Base-by-base conservation (phyloP, 345 rosid genomes). In the Passiflora organensis region DNA sequence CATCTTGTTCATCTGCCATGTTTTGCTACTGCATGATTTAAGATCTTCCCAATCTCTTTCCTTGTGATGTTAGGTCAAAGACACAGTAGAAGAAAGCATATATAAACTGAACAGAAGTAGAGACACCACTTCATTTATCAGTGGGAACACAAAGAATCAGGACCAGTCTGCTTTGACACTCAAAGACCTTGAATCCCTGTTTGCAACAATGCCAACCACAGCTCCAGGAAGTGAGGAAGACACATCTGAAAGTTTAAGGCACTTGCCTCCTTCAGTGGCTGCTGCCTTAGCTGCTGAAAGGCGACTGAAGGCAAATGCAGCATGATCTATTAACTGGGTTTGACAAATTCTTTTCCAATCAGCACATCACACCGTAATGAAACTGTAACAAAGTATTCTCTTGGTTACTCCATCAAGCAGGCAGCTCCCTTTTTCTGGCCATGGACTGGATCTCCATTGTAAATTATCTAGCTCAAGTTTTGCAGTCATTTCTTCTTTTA, bases 261-360 rank as follows among this genome's bases (percentile, higher is more conserved):
- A 80, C 60, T 65, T 91, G 77, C 89, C 87, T 0, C 89, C 98
- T 34, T 75, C 89, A 1, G 56, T 70, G 51, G 98, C 98, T 14
- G 98, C 98, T 19, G 95, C 87, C 14, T 62, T 75, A 15, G 98
- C 98, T 51, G 98, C 96, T 17, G 91, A 89, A 78, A 91, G 83
- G 76, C 81, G 98, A 64, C 74, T 82, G 49, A 74, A 63, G 50
- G 80, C 67, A 60, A 62, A 11, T 42, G 16, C 60, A 43, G 32
- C 49, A 53, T 59, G 32, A 53, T 9, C 3, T 28, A 28, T 28
- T 28, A 21, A 13, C 32, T 44, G 12, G 32, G 21, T 20, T 16
- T 8, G 5, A 4, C 10, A 1, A 5, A 12, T 48, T 48, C 19
- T 8, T 49, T 24, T 50, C 11, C 15, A 19, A 46, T 2, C 20